These are phyloP conservation scores for Tetrahymena thermophila DNA, from an alignment of 73 alveolate species.

Conservation along the genomic window DNA sequence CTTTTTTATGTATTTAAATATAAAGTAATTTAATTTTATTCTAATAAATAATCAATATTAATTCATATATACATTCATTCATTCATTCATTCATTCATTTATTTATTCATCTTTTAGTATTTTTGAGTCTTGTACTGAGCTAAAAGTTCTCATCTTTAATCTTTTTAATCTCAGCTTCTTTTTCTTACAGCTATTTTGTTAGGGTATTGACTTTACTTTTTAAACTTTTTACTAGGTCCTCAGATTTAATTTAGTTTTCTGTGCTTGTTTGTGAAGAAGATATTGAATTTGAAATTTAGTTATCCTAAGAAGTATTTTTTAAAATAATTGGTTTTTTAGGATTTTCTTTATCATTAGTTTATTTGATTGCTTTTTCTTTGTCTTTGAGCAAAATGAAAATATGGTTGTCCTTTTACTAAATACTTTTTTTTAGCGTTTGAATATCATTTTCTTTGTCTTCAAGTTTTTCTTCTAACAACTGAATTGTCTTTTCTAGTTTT, in stretches of 20 bases:
- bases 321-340: neutral
- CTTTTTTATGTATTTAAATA: no score
- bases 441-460: neutral
- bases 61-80: neutral
- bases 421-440: neutral
- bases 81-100: neutral
- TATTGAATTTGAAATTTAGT: neutral
- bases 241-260: neutral
- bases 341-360: neutral
- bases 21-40: no score
- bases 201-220: neutral
- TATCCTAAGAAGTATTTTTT: neutral
- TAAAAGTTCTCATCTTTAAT: neutral
- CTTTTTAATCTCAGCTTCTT: neutral
- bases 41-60: neutral
- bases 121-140: neutral
- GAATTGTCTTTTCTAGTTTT: neutral
- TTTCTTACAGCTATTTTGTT: neutral
- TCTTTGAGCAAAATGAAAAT: neutral
- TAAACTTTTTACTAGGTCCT: neutral
- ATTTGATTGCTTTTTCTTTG: neutral
- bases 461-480: neutral
- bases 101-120: neutral
- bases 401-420: neutral
- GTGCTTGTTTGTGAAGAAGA: neutral